phyloP scores from a whole-genome alignment of 1,139 yeast species.

The Pichia sp. region DNA sequence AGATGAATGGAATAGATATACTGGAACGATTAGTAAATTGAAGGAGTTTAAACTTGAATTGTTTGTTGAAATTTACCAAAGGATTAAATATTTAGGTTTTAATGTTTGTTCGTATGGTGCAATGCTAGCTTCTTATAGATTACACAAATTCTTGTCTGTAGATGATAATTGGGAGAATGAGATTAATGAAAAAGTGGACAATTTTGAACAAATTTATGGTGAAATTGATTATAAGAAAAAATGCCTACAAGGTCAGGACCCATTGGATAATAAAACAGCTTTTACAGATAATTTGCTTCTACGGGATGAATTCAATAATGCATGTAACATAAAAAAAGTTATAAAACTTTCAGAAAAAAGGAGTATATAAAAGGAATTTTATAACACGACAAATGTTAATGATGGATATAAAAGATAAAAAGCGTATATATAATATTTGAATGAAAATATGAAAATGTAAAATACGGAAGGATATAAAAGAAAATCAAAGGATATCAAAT shows the following conservation, averaged over 20 bases:
- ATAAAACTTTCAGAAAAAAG: conserved; percentile 3
- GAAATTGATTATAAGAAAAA: neutral
- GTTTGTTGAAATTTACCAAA: no score
- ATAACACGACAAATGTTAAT: no score
- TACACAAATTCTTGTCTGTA: neutral
- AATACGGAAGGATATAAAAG: no score
- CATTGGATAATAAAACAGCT: neutral
- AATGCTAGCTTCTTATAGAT: neutral
- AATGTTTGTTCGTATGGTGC: neutral
- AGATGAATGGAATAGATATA: neutral
- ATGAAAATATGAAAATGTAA: no score
- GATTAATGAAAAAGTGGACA: neutral
- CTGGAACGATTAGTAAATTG: no score
- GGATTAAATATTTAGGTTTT: no score
- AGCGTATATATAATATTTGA: no score
- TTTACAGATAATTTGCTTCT: neutral
- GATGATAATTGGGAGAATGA: neutral
- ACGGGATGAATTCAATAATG: conserved; percentile 6
- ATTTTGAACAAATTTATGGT: neutral
- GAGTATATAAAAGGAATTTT: neutral
- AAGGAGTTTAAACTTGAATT: neutral
- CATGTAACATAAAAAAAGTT: conserved; percentile 12
- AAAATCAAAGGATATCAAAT: no score
- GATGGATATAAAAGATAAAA: neutral
- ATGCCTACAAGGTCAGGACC: no score